These are phyloP conservation scores for Phytophthora crassamura DNA, from an alignment of 352 stramenopile species.

Conservation along the genomic window DNA sequence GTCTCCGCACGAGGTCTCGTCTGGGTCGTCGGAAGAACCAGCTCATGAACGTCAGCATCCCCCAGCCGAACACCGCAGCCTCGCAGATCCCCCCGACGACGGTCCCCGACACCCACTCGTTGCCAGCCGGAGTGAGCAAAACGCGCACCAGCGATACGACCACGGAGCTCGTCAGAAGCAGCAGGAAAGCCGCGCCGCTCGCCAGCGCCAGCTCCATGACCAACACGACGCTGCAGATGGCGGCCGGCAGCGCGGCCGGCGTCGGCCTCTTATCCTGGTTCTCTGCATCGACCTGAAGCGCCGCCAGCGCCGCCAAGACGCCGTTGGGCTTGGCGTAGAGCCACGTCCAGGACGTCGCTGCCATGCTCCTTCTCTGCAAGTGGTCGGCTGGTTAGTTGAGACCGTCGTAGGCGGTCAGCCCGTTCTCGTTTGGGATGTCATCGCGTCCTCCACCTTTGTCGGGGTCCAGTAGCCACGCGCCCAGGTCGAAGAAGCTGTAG, in stretches of 20 bases:
- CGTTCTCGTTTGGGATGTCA: slow-evolving; percentile 92
- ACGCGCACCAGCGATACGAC: slow-evolving; percentile 15
- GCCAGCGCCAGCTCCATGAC: slow-evolving; percentile 49
- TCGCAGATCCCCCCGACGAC: slow-evolving; percentile 22
- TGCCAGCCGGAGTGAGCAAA: slow-evolving; percentile 2
- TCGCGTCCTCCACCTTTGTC: slow-evolving; percentile 86
- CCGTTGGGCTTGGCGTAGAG: slow-evolving; percentile 37
- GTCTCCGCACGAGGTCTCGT: slow-evolving; percentile 17
- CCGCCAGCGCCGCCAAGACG: slow-evolving; percentile 31
- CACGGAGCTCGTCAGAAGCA: slow-evolving; percentile 38
- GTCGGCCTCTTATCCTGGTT: neutral
- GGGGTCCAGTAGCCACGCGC: slow-evolving; percentile 90
- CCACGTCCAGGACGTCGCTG: slow-evolving; percentile 30
- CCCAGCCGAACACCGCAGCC: slow-evolving; percentile 30
- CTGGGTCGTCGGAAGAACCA: slow-evolving; percentile 46
- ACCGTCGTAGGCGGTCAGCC: slow-evolving; percentile 93
- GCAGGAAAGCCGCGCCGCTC: slow-evolving; percentile 39
- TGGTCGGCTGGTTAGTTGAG: slow-evolving; percentile 40
- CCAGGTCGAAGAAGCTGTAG: slow-evolving; percentile 92
- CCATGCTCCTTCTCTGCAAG: slow-evolving; percentile 17
- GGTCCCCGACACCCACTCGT: neutral
- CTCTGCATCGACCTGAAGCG: slow-evolving; percentile 27
- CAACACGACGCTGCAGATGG: slow-evolving; percentile 41
- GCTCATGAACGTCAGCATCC: slow-evolving; percentile 35
- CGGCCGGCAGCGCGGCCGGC: slow-evolving; percentile 18